Percentiles rank a stretch among this genome's conserved stretches.
phyloP scores from a whole-genome alignment of 352 stramenopile species.

The Phytopythium boreale region DNA sequence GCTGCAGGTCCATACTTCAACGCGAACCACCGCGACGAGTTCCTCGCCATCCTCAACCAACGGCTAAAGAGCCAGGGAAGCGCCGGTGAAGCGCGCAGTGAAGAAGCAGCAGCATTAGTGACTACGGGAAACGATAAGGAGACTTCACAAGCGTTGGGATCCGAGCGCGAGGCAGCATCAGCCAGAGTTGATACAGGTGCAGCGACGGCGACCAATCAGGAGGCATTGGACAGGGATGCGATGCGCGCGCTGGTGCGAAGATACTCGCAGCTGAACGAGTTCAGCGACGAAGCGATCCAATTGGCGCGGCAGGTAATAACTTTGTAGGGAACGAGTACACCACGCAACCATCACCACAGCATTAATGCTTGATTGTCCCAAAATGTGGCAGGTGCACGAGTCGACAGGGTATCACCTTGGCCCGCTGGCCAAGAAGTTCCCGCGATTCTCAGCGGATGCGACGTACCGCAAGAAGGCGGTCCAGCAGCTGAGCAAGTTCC shows the following conservation, averaged over 20 bases:
- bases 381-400: slow-evolving; percentile 24
- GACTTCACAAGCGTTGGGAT: background rate
- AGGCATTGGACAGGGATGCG: slow-evolving; percentile 11
- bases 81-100: background rate
- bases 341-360: background rate
- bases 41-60: slow-evolving; percentile 24
- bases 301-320: slow-evolving; percentile 19
- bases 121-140: background rate
- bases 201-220: background rate
- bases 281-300: slow-evolving; percentile 36
- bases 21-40: slow-evolving; percentile 37
- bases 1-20: slow-evolving; percentile 27
- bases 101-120: background rate
- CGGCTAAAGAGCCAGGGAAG: background rate
- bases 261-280: slow-evolving; percentile 37
- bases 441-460: slow-evolving; percentile 34
- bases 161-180: background rate
- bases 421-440: slow-evolving; percentile 22
- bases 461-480: slow-evolving; percentile 46
- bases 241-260: slow-evolving; percentile 33
- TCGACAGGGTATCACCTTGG: slow-evolving; percentile 46
- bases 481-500: slow-evolving; percentile 23
- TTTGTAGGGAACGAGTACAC: slow-evolving; percentile 9
- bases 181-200: background rate
- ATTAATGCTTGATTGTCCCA: background rate